A percentile compares a stretch with the other conserved stretches of the same genome.
Conservation (phyloP, 768 basidiomycete species). For the Basidioascus undulatus region DNA sequence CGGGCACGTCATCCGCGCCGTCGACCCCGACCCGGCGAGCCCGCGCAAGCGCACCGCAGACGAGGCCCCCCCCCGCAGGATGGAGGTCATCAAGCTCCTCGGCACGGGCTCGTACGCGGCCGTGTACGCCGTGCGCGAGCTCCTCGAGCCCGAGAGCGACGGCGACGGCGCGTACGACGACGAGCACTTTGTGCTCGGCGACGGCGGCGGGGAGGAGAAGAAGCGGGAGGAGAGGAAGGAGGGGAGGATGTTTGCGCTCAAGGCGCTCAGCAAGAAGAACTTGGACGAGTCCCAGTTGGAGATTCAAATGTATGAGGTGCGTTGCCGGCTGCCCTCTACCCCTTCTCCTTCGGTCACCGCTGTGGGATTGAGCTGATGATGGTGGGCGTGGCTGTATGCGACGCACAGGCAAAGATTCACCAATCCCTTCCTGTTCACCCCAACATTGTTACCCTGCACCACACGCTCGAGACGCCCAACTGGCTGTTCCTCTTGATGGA, state of each 20-base stretch:
- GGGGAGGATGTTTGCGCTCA: constrained; percentile 46
- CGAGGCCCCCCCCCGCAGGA: constrained; percentile 14
- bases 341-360: background rate
- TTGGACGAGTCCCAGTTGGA: constrained; percentile 65
- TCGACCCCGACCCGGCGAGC: constrained; percentile 24
- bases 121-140: constrained; percentile 72
- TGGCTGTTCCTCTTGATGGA: constrained; percentile 83
- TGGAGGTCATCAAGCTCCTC: constrained; percentile 62
- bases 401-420: constrained; percentile 60
- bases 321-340: constrained; percentile 10
- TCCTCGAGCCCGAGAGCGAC: constrained; percentile 16
- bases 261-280: constrained; percentile 84
- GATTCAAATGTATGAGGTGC: constrained; percentile 74
- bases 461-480: constrained; percentile 69
- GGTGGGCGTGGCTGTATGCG: background rate
- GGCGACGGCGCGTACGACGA: constrained; percentile 2
- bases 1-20: constrained; percentile 37
- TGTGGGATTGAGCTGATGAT: background rate
- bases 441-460: constrained; percentile 80
- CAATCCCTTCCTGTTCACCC: constrained; percentile 71
- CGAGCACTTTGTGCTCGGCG: background rate
- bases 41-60: constrained; percentile 14
- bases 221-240: constrained; percentile 7
- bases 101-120: constrained; percentile 82
- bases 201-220: constrained; percentile 6